Conservation (phyloP, 345 rosid species). For the Cardamine chenopodiifolia region DNA sequence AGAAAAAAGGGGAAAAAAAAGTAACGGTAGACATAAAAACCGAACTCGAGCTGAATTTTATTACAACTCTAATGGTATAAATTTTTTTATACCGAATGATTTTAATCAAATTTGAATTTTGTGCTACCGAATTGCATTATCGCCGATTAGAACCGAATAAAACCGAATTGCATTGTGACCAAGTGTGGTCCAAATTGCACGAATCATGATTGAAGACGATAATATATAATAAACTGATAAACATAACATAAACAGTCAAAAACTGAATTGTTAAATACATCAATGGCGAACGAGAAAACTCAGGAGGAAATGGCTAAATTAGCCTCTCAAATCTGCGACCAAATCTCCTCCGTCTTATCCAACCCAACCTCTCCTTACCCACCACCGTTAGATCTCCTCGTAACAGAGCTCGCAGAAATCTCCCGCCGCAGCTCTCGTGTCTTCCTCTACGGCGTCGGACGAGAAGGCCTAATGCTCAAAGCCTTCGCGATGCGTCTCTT, state of each 20-base stretch:
- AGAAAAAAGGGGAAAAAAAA: too few relatives aligned
- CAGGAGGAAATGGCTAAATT: slow-evolving; percentile 42
- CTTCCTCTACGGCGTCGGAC: slow-evolving; percentile 86
- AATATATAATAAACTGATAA: too few relatives aligned
- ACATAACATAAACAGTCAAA: not conserved
- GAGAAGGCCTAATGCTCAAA: slow-evolving; percentile 87
- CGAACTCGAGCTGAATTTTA: not conserved
- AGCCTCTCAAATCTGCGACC: slow-evolving; percentile 63
- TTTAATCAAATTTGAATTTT: too few relatives aligned
- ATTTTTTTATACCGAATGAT: not conserved
- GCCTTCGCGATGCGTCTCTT: slow-evolving; percentile 84
- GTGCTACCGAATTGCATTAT: not conserved
- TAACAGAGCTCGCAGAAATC: slow-evolving; percentile 50
- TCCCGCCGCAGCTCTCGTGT: slow-evolving; percentile 51
- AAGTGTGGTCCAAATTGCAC: slow-evolving; percentile 12
- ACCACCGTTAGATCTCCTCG: slow-evolving; percentile 57
- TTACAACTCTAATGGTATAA: not conserved
- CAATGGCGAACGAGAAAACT: slow-evolving; percentile 31
- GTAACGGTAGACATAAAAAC: too few relatives aligned
- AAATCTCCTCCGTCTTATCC: slow-evolving; percentile 69
- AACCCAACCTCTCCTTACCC: slow-evolving; percentile 51
- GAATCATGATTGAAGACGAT: not conserved
- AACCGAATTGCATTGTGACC: not conserved
- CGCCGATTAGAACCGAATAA: not conserved
- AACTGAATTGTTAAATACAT: not conserved